Evolutionary conservation across 1,284 basidiomycete genomes (phyloP).

Genomic region (Malassezia slooffiae): DNA sequence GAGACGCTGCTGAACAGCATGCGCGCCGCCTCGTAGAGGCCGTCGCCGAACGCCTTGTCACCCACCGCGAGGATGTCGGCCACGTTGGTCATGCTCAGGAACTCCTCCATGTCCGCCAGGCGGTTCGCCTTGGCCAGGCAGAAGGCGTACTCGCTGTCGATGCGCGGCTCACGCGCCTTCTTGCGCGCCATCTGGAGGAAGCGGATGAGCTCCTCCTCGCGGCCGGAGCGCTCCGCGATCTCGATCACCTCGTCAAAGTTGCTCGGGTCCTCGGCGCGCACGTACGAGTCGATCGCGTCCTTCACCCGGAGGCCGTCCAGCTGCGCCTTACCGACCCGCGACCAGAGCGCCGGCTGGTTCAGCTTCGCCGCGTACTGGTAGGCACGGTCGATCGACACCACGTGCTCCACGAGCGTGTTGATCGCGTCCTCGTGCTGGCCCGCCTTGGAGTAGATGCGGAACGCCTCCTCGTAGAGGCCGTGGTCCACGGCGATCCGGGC

Average conservation of each 20-base stretch:
- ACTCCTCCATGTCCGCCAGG: constrained; percentile 75
- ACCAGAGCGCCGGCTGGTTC: constrained; percentile 94
- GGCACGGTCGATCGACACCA: constrained; percentile 93
- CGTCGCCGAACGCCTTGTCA: constrained; percentile 98
- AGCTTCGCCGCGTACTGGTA: constrained; percentile 93
- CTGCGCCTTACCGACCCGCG: constrained; percentile 94
- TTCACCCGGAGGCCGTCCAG: constrained; percentile 96
- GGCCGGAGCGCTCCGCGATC: constrained; percentile 87
- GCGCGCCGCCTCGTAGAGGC: constrained; percentile 93
- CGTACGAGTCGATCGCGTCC: constrained; percentile 97
- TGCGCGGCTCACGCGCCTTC: constrained; percentile 87
- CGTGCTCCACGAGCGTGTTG: constrained; percentile 94
- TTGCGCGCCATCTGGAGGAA: constrained; percentile 99
- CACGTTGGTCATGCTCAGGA: constrained; percentile 96
- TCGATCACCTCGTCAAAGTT: constrained; percentile 96
- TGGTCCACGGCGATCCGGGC: constrained; percentile 95
- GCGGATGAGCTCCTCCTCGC: constrained; percentile 93
- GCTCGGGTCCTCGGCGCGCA: constrained; percentile 91
- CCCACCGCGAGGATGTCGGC: constrained; percentile 90
- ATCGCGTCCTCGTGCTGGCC: constrained; percentile 59
- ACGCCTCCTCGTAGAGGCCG: constrained; percentile 88
- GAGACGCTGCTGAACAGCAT: constrained; percentile 91
- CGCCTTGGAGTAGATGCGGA: constrained; percentile 50
- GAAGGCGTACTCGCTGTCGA: constrained; percentile 65
- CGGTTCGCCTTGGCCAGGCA: constrained; percentile 45